phyloP scores from a whole-genome alignment of 768 basidiomycete species.

The Obba rivulosa region DNA sequence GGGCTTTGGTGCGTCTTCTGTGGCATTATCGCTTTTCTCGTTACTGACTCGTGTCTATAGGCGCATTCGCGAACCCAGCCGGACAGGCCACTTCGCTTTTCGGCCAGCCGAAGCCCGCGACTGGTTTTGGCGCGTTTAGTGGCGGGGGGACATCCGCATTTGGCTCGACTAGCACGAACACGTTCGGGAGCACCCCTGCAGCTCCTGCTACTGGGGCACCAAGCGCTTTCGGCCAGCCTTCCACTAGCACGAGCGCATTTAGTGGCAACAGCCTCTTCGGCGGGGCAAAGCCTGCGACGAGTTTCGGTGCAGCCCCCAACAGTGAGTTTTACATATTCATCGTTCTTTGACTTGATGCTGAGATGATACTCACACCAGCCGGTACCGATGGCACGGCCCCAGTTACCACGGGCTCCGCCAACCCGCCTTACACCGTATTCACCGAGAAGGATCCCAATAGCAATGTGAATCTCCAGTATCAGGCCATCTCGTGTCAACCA shows the following conservation, averaged over 20 bases:
- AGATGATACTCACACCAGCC: background rate
- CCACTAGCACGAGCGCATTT: constrained; percentile 25
- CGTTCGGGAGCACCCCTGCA: constrained; percentile 34
- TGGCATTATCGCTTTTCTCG: constrained; percentile 7
- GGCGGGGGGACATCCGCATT: constrained; percentile 51
- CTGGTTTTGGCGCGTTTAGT: constrained; percentile 75
- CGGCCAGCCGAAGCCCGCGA: constrained; percentile 61
- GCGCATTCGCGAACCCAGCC: constrained; percentile 34
- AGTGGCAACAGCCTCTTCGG: constrained; percentile 48
- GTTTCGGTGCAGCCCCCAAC: constrained; percentile 39
- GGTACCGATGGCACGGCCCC: constrained; percentile 29
- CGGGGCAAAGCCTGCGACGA: constrained; percentile 39
- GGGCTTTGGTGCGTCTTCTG: constrained; percentile 29
- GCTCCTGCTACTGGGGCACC: constrained; percentile 19
- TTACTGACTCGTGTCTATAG: constrained; percentile 16
- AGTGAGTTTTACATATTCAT: constrained; percentile 32
- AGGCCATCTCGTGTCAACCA: constrained; percentile 78
- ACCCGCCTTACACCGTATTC: constrained; percentile 54
- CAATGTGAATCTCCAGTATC: constrained; percentile 58
- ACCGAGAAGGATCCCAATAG: constrained; percentile 61
- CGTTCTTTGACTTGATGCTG: background rate
- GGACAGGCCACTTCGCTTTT: constrained; percentile 40
- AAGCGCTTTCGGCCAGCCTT: constrained; percentile 28
- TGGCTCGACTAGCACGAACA: constrained; percentile 36
- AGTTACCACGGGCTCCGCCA: constrained; percentile 65